phyloP scores from a whole-genome alignment of 192 early-diverging fungal species.

The Chytriomyces confervae region DNA sequence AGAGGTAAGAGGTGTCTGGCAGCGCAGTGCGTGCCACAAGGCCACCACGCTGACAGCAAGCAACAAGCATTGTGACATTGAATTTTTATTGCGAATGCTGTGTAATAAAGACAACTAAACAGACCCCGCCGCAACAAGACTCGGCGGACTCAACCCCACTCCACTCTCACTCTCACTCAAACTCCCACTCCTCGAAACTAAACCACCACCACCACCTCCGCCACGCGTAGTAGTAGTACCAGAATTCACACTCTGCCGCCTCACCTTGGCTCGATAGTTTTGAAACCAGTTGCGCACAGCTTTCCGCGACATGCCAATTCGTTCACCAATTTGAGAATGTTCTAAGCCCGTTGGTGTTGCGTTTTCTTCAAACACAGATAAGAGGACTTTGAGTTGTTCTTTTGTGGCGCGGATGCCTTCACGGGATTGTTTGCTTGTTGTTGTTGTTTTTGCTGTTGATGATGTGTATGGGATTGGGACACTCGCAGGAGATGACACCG shows the following conservation, averaged over 20 bases:
- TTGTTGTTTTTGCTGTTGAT: not conserved
- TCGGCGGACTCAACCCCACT: too few relatives aligned
- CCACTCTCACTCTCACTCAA: too few relatives aligned
- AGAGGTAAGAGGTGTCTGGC: too few relatives aligned
- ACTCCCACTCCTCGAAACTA: not conserved
- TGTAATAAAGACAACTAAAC: not conserved
- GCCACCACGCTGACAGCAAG: too few relatives aligned
- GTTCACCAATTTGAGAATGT: slow-evolving; percentile 64
- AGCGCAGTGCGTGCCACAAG: too few relatives aligned
- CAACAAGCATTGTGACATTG: too few relatives aligned
- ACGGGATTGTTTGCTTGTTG: not conserved
- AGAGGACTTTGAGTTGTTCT: slow-evolving; percentile 71
- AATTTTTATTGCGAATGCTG: not conserved
- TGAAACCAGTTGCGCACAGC: slow-evolving; percentile 88
- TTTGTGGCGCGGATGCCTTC: slow-evolving; percentile 64
- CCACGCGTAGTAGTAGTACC: not conserved
- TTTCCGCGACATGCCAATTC: slow-evolving; percentile 73
- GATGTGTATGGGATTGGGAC: too few relatives aligned
- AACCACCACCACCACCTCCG: not conserved
- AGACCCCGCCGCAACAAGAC: not conserved
- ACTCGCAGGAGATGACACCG: not conserved
- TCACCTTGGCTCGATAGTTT: slow-evolving; percentile 76
- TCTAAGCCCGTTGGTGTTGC: slow-evolving; percentile 71
- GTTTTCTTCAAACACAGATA: slow-evolving; percentile 68
- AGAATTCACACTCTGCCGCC: not conserved